A percentile compares a stretch with the other conserved stretches of the same genome.
Conservation (phyloP, 2,329 filamentous ascomycete genomes). For the Torrubiella hemipterigena region DNA sequence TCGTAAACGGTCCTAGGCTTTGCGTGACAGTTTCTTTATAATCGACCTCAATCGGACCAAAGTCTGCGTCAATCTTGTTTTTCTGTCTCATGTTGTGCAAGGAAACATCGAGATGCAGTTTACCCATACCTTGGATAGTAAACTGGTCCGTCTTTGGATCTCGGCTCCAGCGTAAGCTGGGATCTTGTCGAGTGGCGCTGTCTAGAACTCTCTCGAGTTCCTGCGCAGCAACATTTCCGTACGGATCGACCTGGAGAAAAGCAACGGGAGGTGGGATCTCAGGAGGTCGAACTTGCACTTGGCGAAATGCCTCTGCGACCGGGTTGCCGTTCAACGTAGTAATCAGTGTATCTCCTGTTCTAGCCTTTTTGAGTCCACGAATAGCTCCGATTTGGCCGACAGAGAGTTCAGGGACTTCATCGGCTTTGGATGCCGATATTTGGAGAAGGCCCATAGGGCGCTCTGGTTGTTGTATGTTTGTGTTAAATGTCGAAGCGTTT, state of each 20-base stretch:
- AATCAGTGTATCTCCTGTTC: conserved; percentile 87
- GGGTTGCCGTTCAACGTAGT: conserved; percentile 51
- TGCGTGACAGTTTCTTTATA: conserved; percentile 73
- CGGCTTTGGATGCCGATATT: conserved; percentile 79
- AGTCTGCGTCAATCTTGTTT: conserved; percentile 75
- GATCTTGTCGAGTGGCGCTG: conserved; percentile 79
- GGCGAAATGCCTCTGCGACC: conserved; percentile 57
- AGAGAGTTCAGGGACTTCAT: conserved; percentile 69
- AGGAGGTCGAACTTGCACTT: conserved; percentile 75
- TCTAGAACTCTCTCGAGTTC: conserved; percentile 64
- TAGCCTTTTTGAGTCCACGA: conserved; percentile 76
- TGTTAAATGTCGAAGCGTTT: conserved; percentile 74
- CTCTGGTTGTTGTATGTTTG: conserved; percentile 68
- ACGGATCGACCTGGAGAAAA: conserved; percentile 82
- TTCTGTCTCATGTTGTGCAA: conserved; percentile 78
- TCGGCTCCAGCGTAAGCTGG: conserved; percentile 72
- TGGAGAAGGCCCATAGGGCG: conserved; percentile 70
- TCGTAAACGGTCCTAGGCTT: conserved; percentile 42
- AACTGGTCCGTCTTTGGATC: conserved; percentile 91
- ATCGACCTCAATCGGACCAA: conserved; percentile 88
- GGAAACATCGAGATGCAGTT: conserved; percentile 88
- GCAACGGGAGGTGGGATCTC: conserved; percentile 88
- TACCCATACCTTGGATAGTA: conserved; percentile 89
- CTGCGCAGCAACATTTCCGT: conserved; percentile 68
- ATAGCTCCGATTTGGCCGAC: conserved; percentile 92